Conservation (phyloP, 371 early-diverging fungal genomes). For the Rhizopus sp. region DNA sequence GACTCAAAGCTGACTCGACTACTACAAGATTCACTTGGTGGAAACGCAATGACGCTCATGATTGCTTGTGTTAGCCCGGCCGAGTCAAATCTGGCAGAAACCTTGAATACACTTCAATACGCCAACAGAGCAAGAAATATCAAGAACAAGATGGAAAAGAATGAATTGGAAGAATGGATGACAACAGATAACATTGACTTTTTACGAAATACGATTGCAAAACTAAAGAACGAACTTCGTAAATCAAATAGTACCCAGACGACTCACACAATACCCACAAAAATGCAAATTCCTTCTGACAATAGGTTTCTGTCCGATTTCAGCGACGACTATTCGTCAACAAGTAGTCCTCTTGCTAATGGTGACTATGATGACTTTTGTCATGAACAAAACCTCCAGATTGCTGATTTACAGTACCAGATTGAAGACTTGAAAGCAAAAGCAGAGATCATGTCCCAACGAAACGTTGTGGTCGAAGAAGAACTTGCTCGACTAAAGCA, state of each 20-base stretch:
- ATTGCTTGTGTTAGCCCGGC: conserved; percentile 91
- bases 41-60: conserved; percentile 91
- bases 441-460: conserved; percentile 26
- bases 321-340: conserved; percentile 14
- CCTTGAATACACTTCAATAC: conserved; percentile 92
- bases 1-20: conserved; percentile 98
- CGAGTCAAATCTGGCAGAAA: conserved; percentile 85
- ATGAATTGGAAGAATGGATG: conserved; percentile 70
- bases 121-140: conserved; percentile 91
- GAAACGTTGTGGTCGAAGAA: conserved; percentile 35
- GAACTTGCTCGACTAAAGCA: conserved; percentile 29
- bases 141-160: conserved; percentile 80
- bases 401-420: conserved; percentile 45
- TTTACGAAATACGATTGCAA: conserved; percentile 55
- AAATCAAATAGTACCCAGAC: conserved; percentile 29
- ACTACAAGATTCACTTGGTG: conserved; percentile 96
- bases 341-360: conserved; percentile 14
- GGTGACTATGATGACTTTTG: conserved; percentile 35
- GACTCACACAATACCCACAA: conserved; percentile 5
- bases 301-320: conserved; percentile 11
- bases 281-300: conserved; percentile 5
- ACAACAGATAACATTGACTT: conserved; percentile 62
- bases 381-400: conserved; percentile 34
- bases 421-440: conserved; percentile 38
- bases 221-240: conserved; percentile 57